Base-by-base conservation (phyloP, 257 asterid genomes). In the Lavandula angustifolia region DNA sequence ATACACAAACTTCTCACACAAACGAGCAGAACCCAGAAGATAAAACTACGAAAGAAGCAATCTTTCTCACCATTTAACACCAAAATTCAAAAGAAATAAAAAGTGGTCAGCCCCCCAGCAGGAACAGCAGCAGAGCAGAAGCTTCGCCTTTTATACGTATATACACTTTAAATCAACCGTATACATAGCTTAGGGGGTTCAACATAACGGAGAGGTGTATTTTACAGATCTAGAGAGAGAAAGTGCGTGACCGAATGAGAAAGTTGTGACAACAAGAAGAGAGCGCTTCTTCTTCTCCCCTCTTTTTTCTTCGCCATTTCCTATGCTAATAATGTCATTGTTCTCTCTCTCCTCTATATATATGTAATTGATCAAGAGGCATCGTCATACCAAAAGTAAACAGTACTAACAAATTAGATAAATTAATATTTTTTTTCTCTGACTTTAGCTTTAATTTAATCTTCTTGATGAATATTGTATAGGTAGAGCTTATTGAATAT, bases 151-250 rank as follows among this genome's bases (percentile, higher is more conserved):
- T 58, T 74, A 43, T 59, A 27, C 12, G 64, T 62, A 35, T 14
- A 49, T 13, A 62, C 72, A 44, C 68, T 55, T 29, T 7, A 6
- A 54, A 43, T 44, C 9, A 12, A 42, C 40, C 13, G 4, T 31
- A 13, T 9, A 16, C 35, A 9, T 33, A 13, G 13, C 37, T 59
- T 9, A 49, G 27, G 49, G 63, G 55, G 32, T 53, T 55, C 44
- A 42, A 58, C 64, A 42, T 29, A 54, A 29, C 48, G 51, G 67
- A 62, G 5, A 60, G 69, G 76, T 37, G 62, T 56, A 68, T 62
- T n/a, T 50, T 61, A 73, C 71, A 82, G 95, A 85, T 90, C 94
- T 87, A 83, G 81, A 81, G 73, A 81, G 84, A 73, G 79, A 78
- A 72, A 72, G 46, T 17, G 67, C 72, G 74, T 14, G 64, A 63